Percentiles rank a stretch among this genome's conserved stretches.
These are phyloP conservation scores for Nitzschia putrida DNA, from an alignment of 108 stramenopile genomes.

Conservation along the genomic window DNA sequence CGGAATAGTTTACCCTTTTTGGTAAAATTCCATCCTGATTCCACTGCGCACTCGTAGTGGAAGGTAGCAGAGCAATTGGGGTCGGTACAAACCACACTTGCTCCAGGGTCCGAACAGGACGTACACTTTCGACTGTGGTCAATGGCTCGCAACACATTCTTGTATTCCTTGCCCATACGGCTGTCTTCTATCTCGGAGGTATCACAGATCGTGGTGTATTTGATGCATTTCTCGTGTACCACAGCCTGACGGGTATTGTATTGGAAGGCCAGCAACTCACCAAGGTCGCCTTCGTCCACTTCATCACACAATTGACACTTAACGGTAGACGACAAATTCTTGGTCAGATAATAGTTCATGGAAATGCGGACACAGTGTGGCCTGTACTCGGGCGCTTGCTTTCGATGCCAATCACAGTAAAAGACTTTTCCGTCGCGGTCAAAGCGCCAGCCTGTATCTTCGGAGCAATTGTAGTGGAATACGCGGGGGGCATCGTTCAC, in stretches of 20 bases:
- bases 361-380: conserved; percentile 38
- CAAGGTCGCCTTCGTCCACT: conserved; percentile 5
- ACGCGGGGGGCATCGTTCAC: conserved; percentile 34
- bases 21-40: conserved; percentile 39
- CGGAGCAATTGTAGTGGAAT: conserved; percentile 56
- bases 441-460: conserved; percentile 66
- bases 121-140: conserved; percentile 23
- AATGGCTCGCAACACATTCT: conserved; percentile 47
- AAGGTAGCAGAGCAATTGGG: conserved; percentile 23
- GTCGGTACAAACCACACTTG: conserved; percentile 37
- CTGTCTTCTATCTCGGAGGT: conserved; percentile 24
- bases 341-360: conserved; percentile 29
- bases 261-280: conserved; percentile 50
- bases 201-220: conserved; percentile 43
- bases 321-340: conserved; percentile 15
- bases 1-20: conserved; percentile 36
- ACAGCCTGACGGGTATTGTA: conserved; percentile 4
- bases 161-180: conserved; percentile 38
- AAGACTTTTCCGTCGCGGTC: conserved; percentile 60
- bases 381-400: conserved; percentile 10
- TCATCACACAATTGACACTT: conserved; percentile 31
- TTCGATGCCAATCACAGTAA: conserved; percentile 44
- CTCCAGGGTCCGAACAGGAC: conserved; percentile 30
- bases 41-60: conserved; percentile 39
- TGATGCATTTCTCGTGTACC: conserved; percentile 47